Evolutionary conservation across 1,284 basidiomycete species (phyloP).

Genomic region (Schizophyllum amplum): DNA sequence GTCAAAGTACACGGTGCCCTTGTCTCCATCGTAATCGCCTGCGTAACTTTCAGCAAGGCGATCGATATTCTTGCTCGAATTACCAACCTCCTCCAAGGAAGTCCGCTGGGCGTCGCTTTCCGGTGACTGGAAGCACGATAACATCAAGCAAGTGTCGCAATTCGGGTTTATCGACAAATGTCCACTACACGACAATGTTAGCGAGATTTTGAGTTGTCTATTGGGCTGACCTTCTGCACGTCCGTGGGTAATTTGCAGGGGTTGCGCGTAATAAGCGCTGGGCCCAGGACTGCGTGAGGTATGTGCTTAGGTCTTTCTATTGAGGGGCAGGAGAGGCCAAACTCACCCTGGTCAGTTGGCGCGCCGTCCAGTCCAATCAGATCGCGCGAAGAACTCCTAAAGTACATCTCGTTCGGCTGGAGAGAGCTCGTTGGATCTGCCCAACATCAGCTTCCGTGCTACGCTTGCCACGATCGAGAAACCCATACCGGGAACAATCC

Average conservation of each 20-base stretch:
- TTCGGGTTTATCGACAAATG: conserved; percentile 34
- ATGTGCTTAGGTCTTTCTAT: neutral
- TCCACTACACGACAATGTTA: conserved; percentile 25
- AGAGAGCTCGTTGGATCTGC: conserved; percentile 13
- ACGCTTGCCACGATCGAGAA: conserved; percentile 6
- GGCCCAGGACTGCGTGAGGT: conserved; percentile 26
- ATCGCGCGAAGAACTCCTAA: conserved; percentile 31
- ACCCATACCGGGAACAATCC: conserved; percentile 15
- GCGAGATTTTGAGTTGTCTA: conserved; percentile 1
- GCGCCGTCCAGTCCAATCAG: conserved; percentile 29
- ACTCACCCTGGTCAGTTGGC: conserved; percentile 22
- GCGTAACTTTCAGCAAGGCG: neutral
- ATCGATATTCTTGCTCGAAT: neutral
- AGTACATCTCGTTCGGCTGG: conserved; percentile 36
- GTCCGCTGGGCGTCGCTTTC: conserved; percentile 36
- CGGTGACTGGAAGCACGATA: conserved; percentile 40
- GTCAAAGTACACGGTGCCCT: conserved; percentile 34
- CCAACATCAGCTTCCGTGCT: neutral
- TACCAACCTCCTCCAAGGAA: conserved; percentile 37
- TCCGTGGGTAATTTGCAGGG: conserved; percentile 50
- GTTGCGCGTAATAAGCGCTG: conserved; percentile 39
- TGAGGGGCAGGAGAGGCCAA: neutral
- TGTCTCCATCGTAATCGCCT: conserved; percentile 49
- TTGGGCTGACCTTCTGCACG: conserved; percentile 34
- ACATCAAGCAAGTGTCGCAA: conserved; percentile 37